phyloP scores from a whole-genome alignment of 257 asterid species.

The Coffea eugenioides region DNA sequence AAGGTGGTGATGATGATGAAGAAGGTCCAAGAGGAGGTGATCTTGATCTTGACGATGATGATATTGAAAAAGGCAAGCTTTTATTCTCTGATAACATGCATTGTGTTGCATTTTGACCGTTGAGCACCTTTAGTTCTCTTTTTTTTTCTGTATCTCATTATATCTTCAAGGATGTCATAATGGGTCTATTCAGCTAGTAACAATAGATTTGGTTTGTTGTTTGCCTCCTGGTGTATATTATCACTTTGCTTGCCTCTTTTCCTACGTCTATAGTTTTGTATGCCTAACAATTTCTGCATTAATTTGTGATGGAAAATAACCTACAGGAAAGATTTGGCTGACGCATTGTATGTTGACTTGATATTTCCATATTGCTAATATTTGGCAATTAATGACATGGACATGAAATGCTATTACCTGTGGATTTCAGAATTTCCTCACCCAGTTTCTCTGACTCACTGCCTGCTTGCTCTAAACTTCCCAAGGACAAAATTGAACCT shows the following conservation, averaged over 20 bases:
- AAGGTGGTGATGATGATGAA: conserved; percentile 80
- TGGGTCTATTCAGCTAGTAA: background rate
- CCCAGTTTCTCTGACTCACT: background rate
- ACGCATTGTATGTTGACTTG: background rate
- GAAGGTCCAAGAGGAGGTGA: conserved; percentile 99
- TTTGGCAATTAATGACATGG: background rate
- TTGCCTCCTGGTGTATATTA: background rate
- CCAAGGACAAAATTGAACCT: background rate
- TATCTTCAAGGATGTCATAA: background rate
- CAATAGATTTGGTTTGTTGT: background rate
- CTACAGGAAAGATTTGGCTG: background rate
- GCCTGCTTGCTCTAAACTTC: background rate
- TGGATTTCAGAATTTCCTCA: background rate
- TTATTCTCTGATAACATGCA: background rate
- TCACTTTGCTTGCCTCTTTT: background rate
- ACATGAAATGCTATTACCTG: background rate
- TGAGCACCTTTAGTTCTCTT: background rate
- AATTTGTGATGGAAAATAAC: background rate
- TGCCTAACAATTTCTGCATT: background rate
- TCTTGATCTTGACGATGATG: conserved; percentile 92
- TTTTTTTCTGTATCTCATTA: background rate
- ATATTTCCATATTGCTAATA: background rate
- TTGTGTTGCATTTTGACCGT: background rate
- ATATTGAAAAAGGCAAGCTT: conserved; percentile 81
- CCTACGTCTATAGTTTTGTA: background rate